Evolutionary conservation across 1,284 basidiomycete genomes (phyloP).

Genomic region (Ceratobasidium sp.): DNA sequence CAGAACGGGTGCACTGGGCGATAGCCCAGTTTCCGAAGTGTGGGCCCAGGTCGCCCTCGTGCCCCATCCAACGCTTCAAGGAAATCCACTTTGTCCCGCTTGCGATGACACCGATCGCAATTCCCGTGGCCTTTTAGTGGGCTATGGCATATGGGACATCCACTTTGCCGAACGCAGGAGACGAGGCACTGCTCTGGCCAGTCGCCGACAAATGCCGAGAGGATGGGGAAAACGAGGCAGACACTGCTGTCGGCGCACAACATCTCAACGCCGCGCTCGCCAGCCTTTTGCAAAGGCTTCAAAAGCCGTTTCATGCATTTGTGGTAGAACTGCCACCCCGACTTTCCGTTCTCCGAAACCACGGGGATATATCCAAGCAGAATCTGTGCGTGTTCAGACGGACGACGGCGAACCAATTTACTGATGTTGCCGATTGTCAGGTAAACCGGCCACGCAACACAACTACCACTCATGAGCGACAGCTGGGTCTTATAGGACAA

Average conservation of each 20-base stretch:
- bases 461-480: background rate
- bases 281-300: too few species aligned
- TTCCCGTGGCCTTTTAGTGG: background rate
- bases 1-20: background rate
- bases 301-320: too few species aligned
- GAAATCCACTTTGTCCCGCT: too few species aligned
- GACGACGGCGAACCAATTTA: slow-evolving; percentile 9
- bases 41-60: too few species aligned
- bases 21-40: background rate
- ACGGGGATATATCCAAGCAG: slow-evolving; percentile 38
- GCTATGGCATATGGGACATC: slow-evolving; percentile 12
- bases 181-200: slow-evolving; percentile 43
- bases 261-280: slow-evolving; percentile 36
- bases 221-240: slow-evolving; percentile 38
- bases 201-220: slow-evolving; percentile 43
- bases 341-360: background rate
- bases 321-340: slow-evolving; percentile 41
- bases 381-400: background rate
- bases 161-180: slow-evolving; percentile 36
- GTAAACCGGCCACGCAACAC: slow-evolving; percentile 1
- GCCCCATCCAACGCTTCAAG: too few species aligned
- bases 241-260: slow-evolving; percentile 39
- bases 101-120: too few species aligned
- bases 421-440: slow-evolving; percentile 39
- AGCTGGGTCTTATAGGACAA: slow-evolving; percentile 9